A percentile compares a stretch with the other conserved stretches of the same genome.
Conservation (phyloP, 495 filamentous ascomycete species). For the Bryoglossum gracile region DNA sequence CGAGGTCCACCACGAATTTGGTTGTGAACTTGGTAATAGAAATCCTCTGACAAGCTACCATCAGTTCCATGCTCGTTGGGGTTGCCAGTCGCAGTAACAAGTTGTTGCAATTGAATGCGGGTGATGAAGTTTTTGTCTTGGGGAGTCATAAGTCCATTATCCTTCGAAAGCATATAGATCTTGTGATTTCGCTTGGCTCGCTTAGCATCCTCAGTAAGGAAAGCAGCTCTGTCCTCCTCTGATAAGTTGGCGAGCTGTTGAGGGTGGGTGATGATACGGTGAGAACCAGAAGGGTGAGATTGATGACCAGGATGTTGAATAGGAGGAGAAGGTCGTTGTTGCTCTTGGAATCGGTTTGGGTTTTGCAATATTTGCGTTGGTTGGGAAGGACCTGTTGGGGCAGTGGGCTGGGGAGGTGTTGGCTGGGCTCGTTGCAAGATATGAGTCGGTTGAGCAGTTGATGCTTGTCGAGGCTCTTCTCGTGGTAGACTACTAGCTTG, state of each 20-base stretch:
- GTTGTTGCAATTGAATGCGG: constrained; percentile 91
- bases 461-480: constrained; percentile 15
- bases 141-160: constrained; percentile 97
- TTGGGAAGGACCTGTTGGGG: constrained; percentile 25
- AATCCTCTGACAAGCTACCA: constrained; percentile 78
- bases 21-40: constrained; percentile 96
- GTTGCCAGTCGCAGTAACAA: constrained; percentile 85
- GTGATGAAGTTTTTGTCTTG: constrained; percentile 99
- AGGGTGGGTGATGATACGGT: constrained; percentile 51
- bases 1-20: constrained; percentile 85
- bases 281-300: constrained; percentile 20
- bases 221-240: constrained; percentile 71
- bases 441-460: constrained; percentile 46
- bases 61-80: constrained; percentile 73
- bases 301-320: constrained; percentile 35
- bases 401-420: constrained; percentile 7
- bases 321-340: constrained; percentile 27
- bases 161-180: constrained; percentile 85
- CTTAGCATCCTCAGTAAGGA: constrained; percentile 84
- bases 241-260: constrained; percentile 69
- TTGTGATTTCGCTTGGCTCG: constrained; percentile 97
- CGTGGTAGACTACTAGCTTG: constrained; percentile 31
- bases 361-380: constrained; percentile 39
- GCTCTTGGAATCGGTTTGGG: constrained; percentile 31
- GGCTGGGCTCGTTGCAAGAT: constrained; percentile 39